Evolutionary conservation across 768 basidiomycete species (phyloP).

Genomic region (Termitomyces eurrhizus): DNA sequence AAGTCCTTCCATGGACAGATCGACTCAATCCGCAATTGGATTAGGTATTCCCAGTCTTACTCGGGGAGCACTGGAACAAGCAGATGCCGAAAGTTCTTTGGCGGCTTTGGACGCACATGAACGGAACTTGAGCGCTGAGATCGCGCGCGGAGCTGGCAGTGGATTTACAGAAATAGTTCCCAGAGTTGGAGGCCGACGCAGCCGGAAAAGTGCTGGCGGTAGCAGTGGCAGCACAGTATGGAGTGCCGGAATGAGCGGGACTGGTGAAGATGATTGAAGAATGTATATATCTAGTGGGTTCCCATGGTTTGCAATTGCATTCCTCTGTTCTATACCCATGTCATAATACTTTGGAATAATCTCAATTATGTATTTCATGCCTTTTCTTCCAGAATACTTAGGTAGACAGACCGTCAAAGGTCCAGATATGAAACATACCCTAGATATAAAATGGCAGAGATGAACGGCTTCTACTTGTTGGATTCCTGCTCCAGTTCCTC

Average conservation of each 20-base stretch:
- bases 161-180: constrained; percentile 78
- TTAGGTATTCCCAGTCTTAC: constrained; percentile 51
- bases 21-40: constrained; percentile 23
- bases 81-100: constrained; percentile 71
- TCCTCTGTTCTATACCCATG: constrained; percentile 6
- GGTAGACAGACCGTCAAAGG: too few relatives aligned
- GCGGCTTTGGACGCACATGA: constrained; percentile 82
- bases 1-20: constrained; percentile 27
- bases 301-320: neutral
- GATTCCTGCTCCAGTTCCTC: too few relatives aligned
- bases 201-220: constrained; percentile 56
- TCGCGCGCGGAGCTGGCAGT: constrained; percentile 66
- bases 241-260: constrained; percentile 79
- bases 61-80: constrained; percentile 73
- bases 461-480: too few relatives aligned
- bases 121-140: constrained; percentile 62
- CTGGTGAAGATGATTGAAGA: constrained; percentile 37
- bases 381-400: neutral
- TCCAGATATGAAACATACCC: too few relatives aligned
- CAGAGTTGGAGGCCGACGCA: constrained; percentile 53
- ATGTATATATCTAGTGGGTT: neutral
- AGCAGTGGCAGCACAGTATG: constrained; percentile 80
- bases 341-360: neutral
- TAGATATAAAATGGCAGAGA: too few relatives aligned
- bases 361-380: neutral